Conservation (phyloP, 2,329 filamentous ascomycete genomes). For the Metarhizium album region DNA sequence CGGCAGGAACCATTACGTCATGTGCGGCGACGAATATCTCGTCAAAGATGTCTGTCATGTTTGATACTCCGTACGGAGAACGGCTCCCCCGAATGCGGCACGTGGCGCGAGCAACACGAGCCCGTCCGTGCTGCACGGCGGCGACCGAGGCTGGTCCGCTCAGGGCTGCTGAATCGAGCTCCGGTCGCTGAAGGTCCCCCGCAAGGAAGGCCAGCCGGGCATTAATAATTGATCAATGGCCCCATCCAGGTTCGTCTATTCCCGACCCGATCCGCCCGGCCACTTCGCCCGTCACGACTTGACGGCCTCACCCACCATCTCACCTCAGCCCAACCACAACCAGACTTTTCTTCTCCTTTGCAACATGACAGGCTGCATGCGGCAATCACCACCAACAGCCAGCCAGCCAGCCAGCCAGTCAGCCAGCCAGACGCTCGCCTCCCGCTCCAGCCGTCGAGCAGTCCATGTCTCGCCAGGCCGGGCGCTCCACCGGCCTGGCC, state of each 20-base stretch:
- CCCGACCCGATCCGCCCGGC: conserved; percentile 1
- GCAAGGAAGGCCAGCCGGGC: neutral
- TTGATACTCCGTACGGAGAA: too few species aligned
- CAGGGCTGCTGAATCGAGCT: neutral
- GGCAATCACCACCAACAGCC: neutral
- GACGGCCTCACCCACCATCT: too few species aligned
- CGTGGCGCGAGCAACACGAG: neutral
- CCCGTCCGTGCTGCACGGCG: neutral
- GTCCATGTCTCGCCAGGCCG: conserved; percentile 22
- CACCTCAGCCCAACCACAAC: neutral
- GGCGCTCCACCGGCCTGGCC: conserved; percentile 19
- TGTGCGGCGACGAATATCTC: too few species aligned
- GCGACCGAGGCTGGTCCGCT: neutral
- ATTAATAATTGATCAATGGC: neutral
- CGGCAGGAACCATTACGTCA: neutral
- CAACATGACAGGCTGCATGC: neutral
- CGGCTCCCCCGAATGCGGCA: neutral
- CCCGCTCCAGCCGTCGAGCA: neutral
- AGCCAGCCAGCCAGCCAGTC: too few species aligned
- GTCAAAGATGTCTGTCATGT: too few species aligned
- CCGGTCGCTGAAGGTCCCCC: too few species aligned
- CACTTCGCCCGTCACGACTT: conserved; percentile 2
- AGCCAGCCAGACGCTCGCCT: too few species aligned
- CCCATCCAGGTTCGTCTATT: conserved; percentile 1
- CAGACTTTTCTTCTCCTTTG: neutral